Evolutionary conservation across 495 filamentous ascomycete species (phyloP), one percentile per base, ranked within the genome.

Genomic region (Xeromyces bisporus): DNA sequence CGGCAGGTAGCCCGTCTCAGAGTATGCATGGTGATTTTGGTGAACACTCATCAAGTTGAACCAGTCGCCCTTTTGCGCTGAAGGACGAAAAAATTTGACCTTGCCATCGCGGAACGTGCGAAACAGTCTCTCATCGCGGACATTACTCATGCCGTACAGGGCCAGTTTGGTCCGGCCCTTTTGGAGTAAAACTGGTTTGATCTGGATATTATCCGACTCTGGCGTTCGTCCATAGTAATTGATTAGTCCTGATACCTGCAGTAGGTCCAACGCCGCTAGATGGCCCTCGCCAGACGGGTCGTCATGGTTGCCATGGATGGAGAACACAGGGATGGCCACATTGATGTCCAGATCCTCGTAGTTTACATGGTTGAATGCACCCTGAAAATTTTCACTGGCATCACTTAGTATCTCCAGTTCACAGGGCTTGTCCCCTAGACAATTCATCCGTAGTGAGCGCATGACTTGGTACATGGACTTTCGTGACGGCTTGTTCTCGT

Each of bases 341-440:
- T 99, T 99, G 46, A 99, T 93, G 47, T 99, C 85, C 14, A 85
- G 71, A 42, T 99, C 89, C 47, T 94, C 81, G 46, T 96, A 99
- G 51, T 99, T 99, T 47, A 93, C 87, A 51, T 93, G 78, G 25
- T 81, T 76, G 44, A 91, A 84, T 0, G 80, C 75, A 0, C 73
- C 73, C 41, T 79, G 73, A 47, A 97, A 93, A 34, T 77, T 78
- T 40, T 93, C 80, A 44, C 69, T 81, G 1, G 79, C 79, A 55
- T 99, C 89, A 49, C 83, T 91, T 28, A 99, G 66, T 55, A 94
- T 78, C 54, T 99, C 81, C 26, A 99, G 62, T 60, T 94, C 81
- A 53, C 89, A 96, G 0, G 89, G 89, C 38, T 87, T 93, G 47
- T 87, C 80, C 14, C 89, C 89, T 11, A 87, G 74, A 42, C 91